Evolutionary conservation across 306 rosid species (phyloP).

Genomic region (Rosa multiflora): DNA sequence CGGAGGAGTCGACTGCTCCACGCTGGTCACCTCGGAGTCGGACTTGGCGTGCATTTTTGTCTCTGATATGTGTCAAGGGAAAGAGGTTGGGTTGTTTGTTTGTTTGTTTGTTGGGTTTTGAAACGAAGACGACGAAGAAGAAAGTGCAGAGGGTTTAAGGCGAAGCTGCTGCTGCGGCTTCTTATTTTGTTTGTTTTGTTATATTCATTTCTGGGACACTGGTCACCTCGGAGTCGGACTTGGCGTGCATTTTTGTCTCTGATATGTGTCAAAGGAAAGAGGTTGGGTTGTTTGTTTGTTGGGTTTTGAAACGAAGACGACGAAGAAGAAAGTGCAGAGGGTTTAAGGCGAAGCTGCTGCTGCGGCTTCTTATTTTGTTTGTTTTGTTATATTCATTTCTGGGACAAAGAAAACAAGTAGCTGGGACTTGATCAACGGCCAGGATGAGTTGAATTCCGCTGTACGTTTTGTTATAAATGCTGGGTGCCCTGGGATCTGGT

Average conservation of each 20-base stretch:
- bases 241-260: constrained; percentile 54
- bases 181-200: background rate
- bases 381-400: background rate
- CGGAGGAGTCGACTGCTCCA: constrained; percentile 68
- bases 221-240: too few relatives aligned
- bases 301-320: background rate
- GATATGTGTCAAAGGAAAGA: background rate
- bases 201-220: background rate
- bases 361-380: background rate
- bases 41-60: constrained; percentile 70
- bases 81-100: background rate
- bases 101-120: background rate
- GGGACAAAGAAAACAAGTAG: background rate
- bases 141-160: background rate
- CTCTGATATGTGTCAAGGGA: background rate
- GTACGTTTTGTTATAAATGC: background rate
- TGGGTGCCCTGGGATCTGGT: background rate
- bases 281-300: background rate
- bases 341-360: background rate
- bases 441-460: background rate
- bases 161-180: constrained; percentile 3
- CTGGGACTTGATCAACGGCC: background rate
- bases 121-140: background rate
- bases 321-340: background rate
- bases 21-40: constrained; percentile 80